Conservation (phyloP, 345 rosid genomes). For the Murraya koenigii region DNA sequence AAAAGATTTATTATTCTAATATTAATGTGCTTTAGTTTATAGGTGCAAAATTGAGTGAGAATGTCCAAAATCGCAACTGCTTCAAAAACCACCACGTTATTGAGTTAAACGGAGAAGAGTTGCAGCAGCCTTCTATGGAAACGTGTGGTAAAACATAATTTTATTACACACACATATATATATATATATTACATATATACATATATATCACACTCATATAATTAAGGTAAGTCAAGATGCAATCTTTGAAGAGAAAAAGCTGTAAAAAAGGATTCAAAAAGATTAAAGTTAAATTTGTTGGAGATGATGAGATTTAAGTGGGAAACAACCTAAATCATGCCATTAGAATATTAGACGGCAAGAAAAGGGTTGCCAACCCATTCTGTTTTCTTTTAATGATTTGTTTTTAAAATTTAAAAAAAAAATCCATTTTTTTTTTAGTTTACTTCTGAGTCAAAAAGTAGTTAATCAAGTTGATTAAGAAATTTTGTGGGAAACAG, state of each 20-base stretch:
- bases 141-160: background rate
- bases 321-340: conserved; percentile 6
- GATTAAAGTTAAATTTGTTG: background rate
- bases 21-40: too few relatives aligned
- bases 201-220: background rate
- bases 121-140: background rate
- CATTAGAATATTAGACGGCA: background rate
- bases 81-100: background rate
- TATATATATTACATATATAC: too few relatives aligned
- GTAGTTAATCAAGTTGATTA: background rate
- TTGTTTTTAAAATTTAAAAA: background rate
- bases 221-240: background rate
- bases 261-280: background rate
- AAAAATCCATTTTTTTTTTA: background rate
- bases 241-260: conserved; percentile 8
- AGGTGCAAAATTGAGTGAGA: too few relatives aligned
- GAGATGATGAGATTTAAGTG: conserved; percentile 6
- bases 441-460: conserved; percentile 8
- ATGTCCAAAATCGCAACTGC: background rate
- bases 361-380: conserved; percentile 12
- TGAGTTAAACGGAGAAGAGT: background rate
- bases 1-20: too few relatives aligned
- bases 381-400: background rate
- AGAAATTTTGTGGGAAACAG: background rate
- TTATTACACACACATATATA: too few relatives aligned